Conservation (phyloP, 2,329 filamentous ascomycete genomes). For the Pseudocercospora fijiensis region DNA sequence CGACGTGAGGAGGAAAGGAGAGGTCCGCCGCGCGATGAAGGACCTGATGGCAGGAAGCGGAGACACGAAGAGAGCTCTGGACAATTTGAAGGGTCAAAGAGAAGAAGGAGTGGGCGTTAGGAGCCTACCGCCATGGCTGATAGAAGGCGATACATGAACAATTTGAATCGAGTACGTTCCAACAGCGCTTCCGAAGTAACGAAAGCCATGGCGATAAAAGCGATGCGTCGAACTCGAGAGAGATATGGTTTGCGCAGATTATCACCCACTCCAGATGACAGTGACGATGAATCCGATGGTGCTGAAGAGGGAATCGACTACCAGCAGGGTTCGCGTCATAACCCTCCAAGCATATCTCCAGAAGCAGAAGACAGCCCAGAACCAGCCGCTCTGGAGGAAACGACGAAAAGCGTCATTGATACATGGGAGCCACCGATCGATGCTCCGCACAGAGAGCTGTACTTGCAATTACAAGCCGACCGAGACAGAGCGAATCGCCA, state of each 20-base stretch:
- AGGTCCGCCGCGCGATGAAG: slow-evolving; percentile 22
- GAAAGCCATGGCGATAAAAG: background rate
- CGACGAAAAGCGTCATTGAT: background rate
- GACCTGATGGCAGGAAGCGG: slow-evolving; percentile 31
- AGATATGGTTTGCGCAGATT: background rate
- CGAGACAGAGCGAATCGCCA: background rate
- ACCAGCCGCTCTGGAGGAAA: too few relatives aligned
- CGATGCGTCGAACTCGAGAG: background rate
- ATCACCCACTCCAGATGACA: background rate
- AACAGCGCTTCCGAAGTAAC: background rate
- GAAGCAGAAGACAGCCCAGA: background rate
- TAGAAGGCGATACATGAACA: background rate
- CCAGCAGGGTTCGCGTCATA: too few relatives aligned
- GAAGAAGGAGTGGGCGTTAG: slow-evolving; percentile 28
- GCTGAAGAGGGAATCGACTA: background rate
- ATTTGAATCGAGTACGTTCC: background rate
- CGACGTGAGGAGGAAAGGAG: slow-evolving; percentile 20
- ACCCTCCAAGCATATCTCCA: background rate
- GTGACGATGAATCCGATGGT: background rate
- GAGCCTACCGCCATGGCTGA: background rate
- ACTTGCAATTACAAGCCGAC: background rate
- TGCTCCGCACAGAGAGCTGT: background rate
- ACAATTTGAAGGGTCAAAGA: slow-evolving; percentile 28
- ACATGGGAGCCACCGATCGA: background rate
- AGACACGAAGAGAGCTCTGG: slow-evolving; percentile 31